These are phyloP conservation scores for Nakaseomyces nivariensis DNA, from an alignment of 1,139 yeast genomes.

Conservation along the genomic window DNA sequence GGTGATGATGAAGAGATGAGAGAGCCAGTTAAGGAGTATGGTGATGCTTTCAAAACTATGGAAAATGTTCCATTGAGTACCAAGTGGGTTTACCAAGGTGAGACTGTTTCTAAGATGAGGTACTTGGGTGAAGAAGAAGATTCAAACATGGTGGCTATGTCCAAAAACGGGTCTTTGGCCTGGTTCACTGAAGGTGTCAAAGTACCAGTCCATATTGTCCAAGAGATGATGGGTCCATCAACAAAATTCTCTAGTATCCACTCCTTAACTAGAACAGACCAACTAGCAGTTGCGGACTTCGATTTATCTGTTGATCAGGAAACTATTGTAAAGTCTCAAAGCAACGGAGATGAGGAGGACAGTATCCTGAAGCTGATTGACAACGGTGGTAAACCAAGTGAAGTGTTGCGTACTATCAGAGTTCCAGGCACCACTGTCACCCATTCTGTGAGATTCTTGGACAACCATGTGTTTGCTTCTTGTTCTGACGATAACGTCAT, in stretches of 20 bases:
- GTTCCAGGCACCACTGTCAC: conserved; percentile 25
- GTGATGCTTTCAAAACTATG: conserved; percentile 17
- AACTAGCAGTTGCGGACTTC: conserved; percentile 23
- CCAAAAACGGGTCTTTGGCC: conserved; percentile 26
- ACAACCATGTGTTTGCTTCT: conserved; percentile 24
- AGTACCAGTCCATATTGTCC: conserved; percentile 26
- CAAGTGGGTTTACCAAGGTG: conserved; percentile 26
- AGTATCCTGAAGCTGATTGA: conserved; percentile 25
- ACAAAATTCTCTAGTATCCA: conserved; percentile 25
- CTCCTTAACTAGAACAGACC: conserved; percentile 14
- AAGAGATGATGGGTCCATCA: conserved; percentile 26
- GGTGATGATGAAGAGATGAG: conserved; percentile 1
- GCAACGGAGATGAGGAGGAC: conserved; percentile 20
- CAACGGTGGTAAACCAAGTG: conserved; percentile 25
- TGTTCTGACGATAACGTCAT: conserved; percentile 27
- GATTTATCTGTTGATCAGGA: conserved; percentile 23
- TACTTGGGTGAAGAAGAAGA: conserved; percentile 18
- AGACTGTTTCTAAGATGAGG: conserved; percentile 22
- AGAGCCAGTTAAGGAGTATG: conserved; percentile 16
- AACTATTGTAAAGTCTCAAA: conserved; percentile 25
- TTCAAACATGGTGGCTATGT: conserved; percentile 23
- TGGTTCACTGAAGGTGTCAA: conserved; percentile 26
- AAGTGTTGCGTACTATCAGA: conserved; percentile 18
- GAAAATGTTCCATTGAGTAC: conserved; percentile 15
- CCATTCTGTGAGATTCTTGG: conserved; percentile 25